Conservation (phyloP, 2,329 filamentous ascomycete species). For the Dactylellina leptospora region DNA sequence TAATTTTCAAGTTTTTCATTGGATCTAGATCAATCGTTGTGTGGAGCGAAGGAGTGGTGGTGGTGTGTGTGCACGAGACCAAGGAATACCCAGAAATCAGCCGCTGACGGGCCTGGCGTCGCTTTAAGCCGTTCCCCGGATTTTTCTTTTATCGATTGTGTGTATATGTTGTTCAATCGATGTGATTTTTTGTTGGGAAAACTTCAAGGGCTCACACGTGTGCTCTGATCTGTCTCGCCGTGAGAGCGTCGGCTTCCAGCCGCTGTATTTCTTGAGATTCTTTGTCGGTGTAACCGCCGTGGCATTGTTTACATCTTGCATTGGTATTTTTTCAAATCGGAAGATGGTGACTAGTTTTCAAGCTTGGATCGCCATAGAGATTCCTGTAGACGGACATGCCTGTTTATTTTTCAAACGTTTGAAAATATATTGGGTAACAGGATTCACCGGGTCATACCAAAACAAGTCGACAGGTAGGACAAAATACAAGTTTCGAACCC, state of each 20-base stretch:
- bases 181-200: conserved; percentile 18
- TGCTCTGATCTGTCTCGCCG: conserved; percentile 9
- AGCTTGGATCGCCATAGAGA: no score
- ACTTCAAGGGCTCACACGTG: background rate
- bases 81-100: conserved; percentile 11
- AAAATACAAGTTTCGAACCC: no score
- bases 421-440: no score
- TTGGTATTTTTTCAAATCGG: background rate
- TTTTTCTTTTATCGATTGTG: background rate
- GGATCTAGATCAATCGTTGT: background rate
- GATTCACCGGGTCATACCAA: no score
- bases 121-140: background rate
- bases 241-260: conserved; percentile 11
- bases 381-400: no score
- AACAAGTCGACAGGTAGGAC: no score
- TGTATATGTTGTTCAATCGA: background rate
- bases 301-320: no score
- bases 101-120: conserved; percentile 10
- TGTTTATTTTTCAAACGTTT: no score
- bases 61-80: conserved; percentile 20
- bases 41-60: background rate
- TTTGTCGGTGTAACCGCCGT: background rate
- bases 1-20: conserved; percentile 2
- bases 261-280: background rate
- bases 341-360: no score